phyloP scores from a whole-genome alignment of 768 basidiomycete genomes.

The Amanita fuliginea region DNA sequence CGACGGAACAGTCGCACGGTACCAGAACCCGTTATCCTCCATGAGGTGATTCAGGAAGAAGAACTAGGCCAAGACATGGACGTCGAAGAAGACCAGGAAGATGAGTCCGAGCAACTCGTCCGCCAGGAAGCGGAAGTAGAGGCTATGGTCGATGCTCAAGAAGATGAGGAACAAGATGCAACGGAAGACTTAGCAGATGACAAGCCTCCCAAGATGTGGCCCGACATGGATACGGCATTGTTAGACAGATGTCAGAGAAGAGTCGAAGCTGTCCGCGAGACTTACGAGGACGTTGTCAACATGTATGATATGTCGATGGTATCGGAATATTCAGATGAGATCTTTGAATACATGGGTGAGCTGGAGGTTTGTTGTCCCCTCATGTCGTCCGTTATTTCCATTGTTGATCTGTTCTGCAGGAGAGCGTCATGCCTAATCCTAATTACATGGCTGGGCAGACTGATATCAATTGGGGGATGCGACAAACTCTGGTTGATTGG shows the following conservation, averaged over 20 bases:
- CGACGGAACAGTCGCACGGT: conserved; percentile 30
- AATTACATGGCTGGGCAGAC: conserved; percentile 91
- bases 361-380: conserved; percentile 61
- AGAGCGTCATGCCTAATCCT: conserved; percentile 80
- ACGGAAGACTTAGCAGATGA: conserved; percentile 18
- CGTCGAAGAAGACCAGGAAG: conserved; percentile 38
- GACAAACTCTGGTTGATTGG: conserved; percentile 97
- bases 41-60: conserved; percentile 26
- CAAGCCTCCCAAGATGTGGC: conserved; percentile 52
- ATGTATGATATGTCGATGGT: conserved; percentile 90
- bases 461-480: conserved; percentile 91
- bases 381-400: background rate
- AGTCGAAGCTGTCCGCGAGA: conserved; percentile 59
- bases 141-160: conserved; percentile 47
- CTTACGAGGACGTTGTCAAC: conserved; percentile 59
- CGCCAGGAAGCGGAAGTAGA: conserved; percentile 49
- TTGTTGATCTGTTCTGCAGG: conserved; percentile 32
- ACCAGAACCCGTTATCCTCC: conserved; percentile 29
- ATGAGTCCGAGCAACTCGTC: conserved; percentile 20
- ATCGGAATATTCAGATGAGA: conserved; percentile 97
- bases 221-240: conserved; percentile 57
- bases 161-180: conserved; percentile 27
- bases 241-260: conserved; percentile 47
- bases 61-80: conserved; percentile 46
- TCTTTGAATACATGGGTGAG: conserved; percentile 91